Conservation (phyloP, 1,139 yeast genomes). For the Meyerozyma guilliermondii region DNA sequence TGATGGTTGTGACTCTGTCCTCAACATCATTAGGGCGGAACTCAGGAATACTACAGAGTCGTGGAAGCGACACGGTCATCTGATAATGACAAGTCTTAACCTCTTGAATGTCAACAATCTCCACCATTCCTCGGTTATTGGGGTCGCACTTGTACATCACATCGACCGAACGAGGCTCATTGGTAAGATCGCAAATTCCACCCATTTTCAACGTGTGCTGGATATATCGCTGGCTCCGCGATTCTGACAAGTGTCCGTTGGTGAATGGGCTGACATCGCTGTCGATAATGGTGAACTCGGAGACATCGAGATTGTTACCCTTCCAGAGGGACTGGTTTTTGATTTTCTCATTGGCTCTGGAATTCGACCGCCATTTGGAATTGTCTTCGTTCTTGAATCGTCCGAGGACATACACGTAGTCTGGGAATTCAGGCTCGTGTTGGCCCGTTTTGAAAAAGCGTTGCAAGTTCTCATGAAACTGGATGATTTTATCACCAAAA, state of each 20-base stretch:
- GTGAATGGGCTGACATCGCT: slow-evolving; percentile 15
- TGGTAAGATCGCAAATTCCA: slow-evolving; percentile 67
- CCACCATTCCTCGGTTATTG: slow-evolving; percentile 23
- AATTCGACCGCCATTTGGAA: slow-evolving; percentile 13
- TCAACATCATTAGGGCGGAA: slow-evolving; percentile 37
- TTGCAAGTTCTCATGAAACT: slow-evolving; percentile 44
- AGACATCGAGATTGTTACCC: slow-evolving; percentile 9
- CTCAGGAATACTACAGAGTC: slow-evolving; percentile 50
- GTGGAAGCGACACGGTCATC: slow-evolving; percentile 53
- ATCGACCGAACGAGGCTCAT: slow-evolving; percentile 55
- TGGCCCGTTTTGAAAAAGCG: slow-evolving; percentile 17
- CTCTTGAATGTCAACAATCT: slow-evolving; percentile 49
- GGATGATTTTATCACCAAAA: slow-evolving; percentile 50
- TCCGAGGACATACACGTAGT: slow-evolving; percentile 43
- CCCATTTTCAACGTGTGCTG: slow-evolving; percentile 58
- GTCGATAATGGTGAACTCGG: slow-evolving; percentile 19
- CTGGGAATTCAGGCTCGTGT: slow-evolving; percentile 33
- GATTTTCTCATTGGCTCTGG: slow-evolving; percentile 8
- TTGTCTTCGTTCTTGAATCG: slow-evolving; percentile 21
- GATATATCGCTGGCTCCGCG: slow-evolving; percentile 27
- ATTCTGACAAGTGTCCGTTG: slow-evolving; percentile 7
- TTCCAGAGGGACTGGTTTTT: slow-evolving; percentile 19
- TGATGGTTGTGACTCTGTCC: slow-evolving; percentile 34
- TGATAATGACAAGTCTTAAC: slow-evolving; percentile 68
- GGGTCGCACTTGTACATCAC: slow-evolving; percentile 67